Conservation (phyloP, 345 rosid species). For the Lepidium didymum region DNA sequence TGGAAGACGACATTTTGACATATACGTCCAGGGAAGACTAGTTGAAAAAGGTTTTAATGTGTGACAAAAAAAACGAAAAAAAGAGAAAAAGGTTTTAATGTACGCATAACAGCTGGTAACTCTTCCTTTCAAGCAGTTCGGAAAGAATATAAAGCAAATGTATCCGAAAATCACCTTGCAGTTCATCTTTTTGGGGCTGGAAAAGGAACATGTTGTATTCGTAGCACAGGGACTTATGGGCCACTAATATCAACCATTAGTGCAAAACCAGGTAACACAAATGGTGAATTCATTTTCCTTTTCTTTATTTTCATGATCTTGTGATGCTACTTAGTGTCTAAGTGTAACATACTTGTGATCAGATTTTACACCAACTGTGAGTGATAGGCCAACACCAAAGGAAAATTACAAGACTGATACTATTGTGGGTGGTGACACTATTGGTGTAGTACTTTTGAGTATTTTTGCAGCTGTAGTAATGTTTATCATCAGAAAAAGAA, state of each 20-base stretch:
- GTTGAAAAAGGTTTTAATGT: no score
- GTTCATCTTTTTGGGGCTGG: constrained; percentile 7
- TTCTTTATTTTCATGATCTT: not conserved
- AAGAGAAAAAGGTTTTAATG: no score
- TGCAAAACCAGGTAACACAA: constrained; percentile 42
- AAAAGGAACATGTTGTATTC: constrained; percentile 28
- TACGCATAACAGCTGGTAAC: no score
- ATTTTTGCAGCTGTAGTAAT: no score
- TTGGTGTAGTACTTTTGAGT: no score
- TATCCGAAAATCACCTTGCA: constrained; percentile 17
- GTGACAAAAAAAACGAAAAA: no score
- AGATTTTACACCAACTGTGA: constrained; percentile 54
- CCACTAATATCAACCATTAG: constrained; percentile 42
- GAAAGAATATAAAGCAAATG: not conserved
- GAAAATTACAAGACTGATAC: not conserved
- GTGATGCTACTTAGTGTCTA: no score
- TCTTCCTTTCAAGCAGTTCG: no score
- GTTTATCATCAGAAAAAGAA: no score
- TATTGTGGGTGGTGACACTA: not conserved
- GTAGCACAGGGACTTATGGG: constrained; percentile 26
- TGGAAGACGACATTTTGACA: constrained; percentile 37
- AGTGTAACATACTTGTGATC: not conserved
- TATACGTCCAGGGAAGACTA: no score
- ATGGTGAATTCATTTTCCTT: not conserved
- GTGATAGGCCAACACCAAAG: constrained; percentile 30